Evolutionary conservation across 331 rosid genomes (phyloP), one percentile per base, ranked within the genome.

Genomic region (Malus hybrid): DNA sequence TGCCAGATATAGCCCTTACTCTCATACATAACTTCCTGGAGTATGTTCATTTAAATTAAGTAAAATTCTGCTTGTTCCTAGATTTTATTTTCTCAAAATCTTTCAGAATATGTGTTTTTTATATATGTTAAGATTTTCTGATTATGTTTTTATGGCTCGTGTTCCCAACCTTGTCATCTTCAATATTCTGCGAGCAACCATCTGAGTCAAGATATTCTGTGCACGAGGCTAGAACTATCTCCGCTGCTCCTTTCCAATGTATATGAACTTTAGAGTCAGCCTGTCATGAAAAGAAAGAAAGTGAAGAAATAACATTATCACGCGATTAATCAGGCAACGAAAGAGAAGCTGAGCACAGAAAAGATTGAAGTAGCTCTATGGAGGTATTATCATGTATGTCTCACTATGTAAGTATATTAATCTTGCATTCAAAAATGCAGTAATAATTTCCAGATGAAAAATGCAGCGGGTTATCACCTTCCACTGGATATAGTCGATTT

Each of bases 161-260:
- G 44, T 66, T 83, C 70, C 93, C 73, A 39, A 95, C 99, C 99
- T 86, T 83, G 56, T 88, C 87, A 76, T 80, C 80, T 59, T 81
- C 85, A 46, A 92, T 84, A 69, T 90, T 79, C 48, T 84, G 85
- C 74, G 78, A 64, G 52, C 83, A 83, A 81, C 91, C 90, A 80
- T 84, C 79, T 85, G 88, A 85, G 67, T 90, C 96, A 76, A 92
- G 82, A 84, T 88, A 95, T 61, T 76, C 84, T 6, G 87, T 80
- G 69, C 99, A 95, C 10, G 97, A 67, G 71, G 85, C 84, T 60
- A 95, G 67, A 67, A 95, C 88, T 61, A 95, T 89, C 87, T 95
- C 99, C 18, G 97, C 99, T 52, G 99, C 99, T 74, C 99, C 99
- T 81, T 95, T 95, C 99, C 99, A 95, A 71, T 95, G 97, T 79